Percentiles rank a stretch among this genome's conserved stretches.
Evolutionary conservation across 768 basidiomycete species (phyloP).

Genomic region (Lentinus brumalis): DNA sequence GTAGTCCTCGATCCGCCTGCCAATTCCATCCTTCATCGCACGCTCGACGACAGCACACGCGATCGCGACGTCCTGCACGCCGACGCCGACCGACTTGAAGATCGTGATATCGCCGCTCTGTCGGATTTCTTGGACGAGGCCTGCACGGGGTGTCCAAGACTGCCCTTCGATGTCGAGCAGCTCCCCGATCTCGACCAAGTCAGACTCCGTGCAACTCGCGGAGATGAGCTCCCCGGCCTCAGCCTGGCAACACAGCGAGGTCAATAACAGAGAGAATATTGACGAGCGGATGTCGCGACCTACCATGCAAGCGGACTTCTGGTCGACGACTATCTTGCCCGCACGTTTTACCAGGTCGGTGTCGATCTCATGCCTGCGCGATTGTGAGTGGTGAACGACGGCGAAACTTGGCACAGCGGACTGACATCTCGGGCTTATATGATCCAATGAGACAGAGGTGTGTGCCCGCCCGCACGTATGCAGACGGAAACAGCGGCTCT

Average conservation of each 20-base stretch:
- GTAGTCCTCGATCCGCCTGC: conserved; percentile 43
- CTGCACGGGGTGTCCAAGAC: conserved; percentile 15
- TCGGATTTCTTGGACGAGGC: conserved; percentile 18
- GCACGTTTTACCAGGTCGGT: conserved; percentile 56
- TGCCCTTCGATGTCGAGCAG: conserved; percentile 36
- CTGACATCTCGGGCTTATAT: conserved; percentile 73
- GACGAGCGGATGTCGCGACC: neutral
- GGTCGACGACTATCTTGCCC: conserved; percentile 70
- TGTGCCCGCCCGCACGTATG: conserved; percentile 60
- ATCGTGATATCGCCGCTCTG: conserved; percentile 53
- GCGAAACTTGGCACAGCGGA: neutral
- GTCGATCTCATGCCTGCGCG: conserved; percentile 60
- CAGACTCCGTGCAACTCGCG: conserved; percentile 40
- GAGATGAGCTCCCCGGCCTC: conserved; percentile 86
- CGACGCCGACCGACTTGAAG: conserved; percentile 89
- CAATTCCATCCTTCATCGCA: conserved; percentile 56
- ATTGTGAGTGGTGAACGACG: neutral
- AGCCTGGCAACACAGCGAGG: conserved; percentile 4
- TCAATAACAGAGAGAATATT: neutral
- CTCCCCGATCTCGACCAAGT: conserved; percentile 72
- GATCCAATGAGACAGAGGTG: conserved; percentile 82
- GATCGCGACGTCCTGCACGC: conserved; percentile 86
- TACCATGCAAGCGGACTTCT: conserved; percentile 60
- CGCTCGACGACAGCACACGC: conserved; percentile 64
- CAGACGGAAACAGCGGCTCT: conserved; percentile 66